A percentile compares a stretch with the other conserved stretches of the same genome.
These are phyloP conservation scores for Incumbomyces delicatus DNA, from an alignment of 2,329 filamentous ascomycete species.

Conservation along the genomic window DNA sequence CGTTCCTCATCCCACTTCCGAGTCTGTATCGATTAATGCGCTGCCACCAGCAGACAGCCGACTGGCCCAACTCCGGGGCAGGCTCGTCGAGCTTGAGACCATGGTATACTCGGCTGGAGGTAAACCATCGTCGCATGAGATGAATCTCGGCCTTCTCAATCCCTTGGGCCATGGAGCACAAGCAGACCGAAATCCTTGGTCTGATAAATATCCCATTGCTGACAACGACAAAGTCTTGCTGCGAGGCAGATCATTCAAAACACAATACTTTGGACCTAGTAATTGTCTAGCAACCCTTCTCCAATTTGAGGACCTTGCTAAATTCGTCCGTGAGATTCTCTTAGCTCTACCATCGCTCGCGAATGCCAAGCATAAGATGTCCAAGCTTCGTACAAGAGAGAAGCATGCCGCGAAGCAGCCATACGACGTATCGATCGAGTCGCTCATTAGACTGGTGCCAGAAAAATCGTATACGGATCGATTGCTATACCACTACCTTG, in stretches of 20 bases:
- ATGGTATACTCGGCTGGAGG: slow-evolving; percentile 11
- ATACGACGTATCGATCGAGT: slow-evolving; percentile 9
- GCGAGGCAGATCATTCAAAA: slow-evolving; percentile 19
- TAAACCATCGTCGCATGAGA: slow-evolving; percentile 10
- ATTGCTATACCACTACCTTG: slow-evolving; percentile 27
- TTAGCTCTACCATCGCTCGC: slow-evolving; percentile 12
- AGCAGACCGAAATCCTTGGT: not conserved
- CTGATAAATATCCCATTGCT: slow-evolving; percentile 9
- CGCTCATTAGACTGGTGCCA: slow-evolving; percentile 15
- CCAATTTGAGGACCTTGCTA: slow-evolving; percentile 20
- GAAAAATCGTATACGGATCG: slow-evolving; percentile 14
- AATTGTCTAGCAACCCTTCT: slow-evolving; percentile 17
- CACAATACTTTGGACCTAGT: slow-evolving; percentile 21
- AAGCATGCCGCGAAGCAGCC: slow-evolving; percentile 8
- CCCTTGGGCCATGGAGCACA: slow-evolving; percentile 1
- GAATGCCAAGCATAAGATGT: slow-evolving; percentile 11
- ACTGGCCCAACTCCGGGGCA: slow-evolving; percentile 12
- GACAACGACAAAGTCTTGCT: slow-evolving; percentile 18
- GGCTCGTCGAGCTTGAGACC: slow-evolving; percentile 13
- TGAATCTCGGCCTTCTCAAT: slow-evolving; percentile 9
- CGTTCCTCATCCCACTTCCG: not conserved
- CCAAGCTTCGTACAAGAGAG: slow-evolving; percentile 8
- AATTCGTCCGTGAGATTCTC: slow-evolving; percentile 19
- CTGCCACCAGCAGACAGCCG: slow-evolving; percentile 1
- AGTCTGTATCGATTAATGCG: not conserved